These are phyloP conservation scores for Penicillium crystallinum DNA, from an alignment of 495 filamentous ascomycete genomes.

Conservation along the genomic window DNA sequence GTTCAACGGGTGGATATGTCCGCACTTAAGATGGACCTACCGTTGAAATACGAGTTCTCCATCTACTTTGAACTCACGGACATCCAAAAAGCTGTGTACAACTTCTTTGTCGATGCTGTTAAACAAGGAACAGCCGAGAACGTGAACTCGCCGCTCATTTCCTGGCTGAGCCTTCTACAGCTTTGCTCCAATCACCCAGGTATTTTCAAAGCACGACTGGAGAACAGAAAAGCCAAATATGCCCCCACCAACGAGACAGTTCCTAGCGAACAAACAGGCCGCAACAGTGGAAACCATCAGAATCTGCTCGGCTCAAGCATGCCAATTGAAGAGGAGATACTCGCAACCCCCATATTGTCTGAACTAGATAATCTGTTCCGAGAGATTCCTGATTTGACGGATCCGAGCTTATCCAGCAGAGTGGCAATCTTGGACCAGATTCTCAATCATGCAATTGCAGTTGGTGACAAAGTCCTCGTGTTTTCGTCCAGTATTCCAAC, in stretches of 20 bases:
- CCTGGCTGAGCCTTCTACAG: conserved; percentile 51
- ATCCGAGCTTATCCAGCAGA: conserved; percentile 56
- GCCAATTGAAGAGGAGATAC: conserved; percentile 24
- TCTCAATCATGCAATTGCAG: conserved; percentile 51
- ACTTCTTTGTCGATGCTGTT: conserved; percentile 47
- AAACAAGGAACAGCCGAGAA: conserved; percentile 13
- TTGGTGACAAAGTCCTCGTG: conserved; percentile 65
- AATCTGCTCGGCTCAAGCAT: conserved; percentile 9
- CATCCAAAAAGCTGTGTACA: conserved; percentile 62
- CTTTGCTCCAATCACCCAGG: conserved; percentile 74
- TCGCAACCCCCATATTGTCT: conserved; percentile 23
- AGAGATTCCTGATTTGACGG: conserved; percentile 23
- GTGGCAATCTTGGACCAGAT: conserved; percentile 61
- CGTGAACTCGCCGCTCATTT: conserved; percentile 31
- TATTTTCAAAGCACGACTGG: conserved; percentile 55
- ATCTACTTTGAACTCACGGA: conserved; percentile 64
- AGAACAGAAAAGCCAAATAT: neutral
- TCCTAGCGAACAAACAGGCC: conserved; percentile 11
- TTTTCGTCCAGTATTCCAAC: conserved; percentile 72
- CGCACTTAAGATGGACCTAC: conserved; percentile 59
- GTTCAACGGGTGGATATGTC: conserved; percentile 68
- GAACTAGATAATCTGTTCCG: conserved; percentile 28
- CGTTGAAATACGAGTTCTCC: conserved; percentile 74
- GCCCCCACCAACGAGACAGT: conserved; percentile 11
- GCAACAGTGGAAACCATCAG: neutral